phyloP scores from a whole-genome alignment of 306 rosid genomes.

The Prunus armeniaca region DNA sequence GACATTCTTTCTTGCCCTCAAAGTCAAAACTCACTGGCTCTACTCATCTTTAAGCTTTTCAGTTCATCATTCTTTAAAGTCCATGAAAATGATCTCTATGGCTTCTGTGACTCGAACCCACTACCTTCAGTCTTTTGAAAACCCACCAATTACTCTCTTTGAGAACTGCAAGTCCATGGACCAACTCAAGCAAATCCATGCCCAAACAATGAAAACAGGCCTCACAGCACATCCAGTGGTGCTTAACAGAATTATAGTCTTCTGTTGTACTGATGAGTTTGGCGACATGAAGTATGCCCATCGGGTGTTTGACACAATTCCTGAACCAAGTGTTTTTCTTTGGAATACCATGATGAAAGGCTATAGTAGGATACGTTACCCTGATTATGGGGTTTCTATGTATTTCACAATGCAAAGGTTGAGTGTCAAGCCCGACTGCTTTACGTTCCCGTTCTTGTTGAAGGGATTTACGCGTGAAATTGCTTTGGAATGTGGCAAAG shows the following conservation, averaged over 20 bases:
- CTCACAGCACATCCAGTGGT: constrained; percentile 34
- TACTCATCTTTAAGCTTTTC: constrained; percentile 24
- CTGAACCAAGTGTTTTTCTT: constrained; percentile 55
- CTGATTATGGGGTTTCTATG: constrained; percentile 48
- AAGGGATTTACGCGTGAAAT: constrained; percentile 47
- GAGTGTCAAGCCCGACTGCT: constrained; percentile 55
- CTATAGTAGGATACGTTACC: constrained; percentile 50
- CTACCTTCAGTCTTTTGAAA: constrained; percentile 14
- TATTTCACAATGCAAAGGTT: constrained; percentile 55
- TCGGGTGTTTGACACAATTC: constrained; percentile 57
- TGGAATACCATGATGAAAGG: constrained; percentile 84
- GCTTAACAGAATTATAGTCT: constrained; percentile 38
- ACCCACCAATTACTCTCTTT: constrained; percentile 33
- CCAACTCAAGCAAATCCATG: constrained; percentile 68
- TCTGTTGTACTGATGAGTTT: constrained; percentile 41
- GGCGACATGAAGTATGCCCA: constrained; percentile 66
- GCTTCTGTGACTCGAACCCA: constrained; percentile 29
- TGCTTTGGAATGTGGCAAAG: constrained; percentile 48
- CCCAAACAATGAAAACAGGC: constrained; percentile 53
- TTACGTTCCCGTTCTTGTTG: constrained; percentile 72
- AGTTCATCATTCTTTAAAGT: constrained; percentile 21
- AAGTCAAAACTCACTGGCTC: constrained; percentile 21
- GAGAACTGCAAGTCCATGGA: constrained; percentile 58
- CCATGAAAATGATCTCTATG: constrained; percentile 34
- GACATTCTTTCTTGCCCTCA: constrained; percentile 9